These are phyloP conservation scores for Skeletonema costatum DNA, from an alignment of 108 stramenopile genomes.

Conservation along the genomic window DNA sequence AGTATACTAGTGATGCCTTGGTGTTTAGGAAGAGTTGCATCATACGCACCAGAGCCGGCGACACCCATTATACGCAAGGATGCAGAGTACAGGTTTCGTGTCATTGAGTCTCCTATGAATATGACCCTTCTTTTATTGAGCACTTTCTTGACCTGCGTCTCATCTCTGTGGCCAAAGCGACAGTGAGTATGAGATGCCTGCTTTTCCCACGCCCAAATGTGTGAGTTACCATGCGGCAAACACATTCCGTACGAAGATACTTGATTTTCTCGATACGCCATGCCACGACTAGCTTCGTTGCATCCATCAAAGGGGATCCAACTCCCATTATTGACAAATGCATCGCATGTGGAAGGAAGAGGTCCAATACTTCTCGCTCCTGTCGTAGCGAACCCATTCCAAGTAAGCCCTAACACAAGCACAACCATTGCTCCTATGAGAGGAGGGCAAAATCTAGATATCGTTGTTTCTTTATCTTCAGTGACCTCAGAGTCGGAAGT, in stretches of 20 bases:
- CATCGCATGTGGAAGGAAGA: slow-evolving; percentile 63
- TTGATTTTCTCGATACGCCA: slow-evolving; percentile 63
- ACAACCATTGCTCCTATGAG: slow-evolving; percentile 55
- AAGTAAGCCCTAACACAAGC: slow-evolving; percentile 50
- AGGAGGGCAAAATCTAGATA: slow-evolving; percentile 25
- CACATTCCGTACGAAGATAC: slow-evolving; percentile 68
- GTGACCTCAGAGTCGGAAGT: slow-evolving; percentile 19
- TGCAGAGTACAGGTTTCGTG: slow-evolving; percentile 77
- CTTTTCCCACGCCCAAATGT: slow-evolving; percentile 76
- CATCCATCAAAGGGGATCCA: slow-evolving; percentile 85
- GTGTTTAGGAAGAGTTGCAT: slow-evolving; percentile 74
- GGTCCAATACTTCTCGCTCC: slow-evolving; percentile 62
- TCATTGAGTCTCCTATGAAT: slow-evolving; percentile 85
- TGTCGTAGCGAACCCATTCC: slow-evolving; percentile 62
- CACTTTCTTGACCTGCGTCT: slow-evolving; percentile 50
- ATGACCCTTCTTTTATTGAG: slow-evolving; percentile 58
- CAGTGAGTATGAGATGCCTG: slow-evolving; percentile 57
- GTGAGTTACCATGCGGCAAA: slow-evolving; percentile 37
- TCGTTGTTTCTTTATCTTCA: slow-evolving; percentile 8
- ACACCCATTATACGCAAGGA: slow-evolving; percentile 70
- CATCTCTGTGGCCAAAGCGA: slow-evolving; percentile 69
- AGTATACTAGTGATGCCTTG: slow-evolving; percentile 43
- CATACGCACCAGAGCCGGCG: slow-evolving; percentile 65
- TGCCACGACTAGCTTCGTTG: slow-evolving; percentile 71
- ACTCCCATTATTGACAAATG: slow-evolving; percentile 63